phyloP scores from a whole-genome alignment of 2,329 filamentous ascomycete genomes.

The Rosellinia necatrix region DNA sequence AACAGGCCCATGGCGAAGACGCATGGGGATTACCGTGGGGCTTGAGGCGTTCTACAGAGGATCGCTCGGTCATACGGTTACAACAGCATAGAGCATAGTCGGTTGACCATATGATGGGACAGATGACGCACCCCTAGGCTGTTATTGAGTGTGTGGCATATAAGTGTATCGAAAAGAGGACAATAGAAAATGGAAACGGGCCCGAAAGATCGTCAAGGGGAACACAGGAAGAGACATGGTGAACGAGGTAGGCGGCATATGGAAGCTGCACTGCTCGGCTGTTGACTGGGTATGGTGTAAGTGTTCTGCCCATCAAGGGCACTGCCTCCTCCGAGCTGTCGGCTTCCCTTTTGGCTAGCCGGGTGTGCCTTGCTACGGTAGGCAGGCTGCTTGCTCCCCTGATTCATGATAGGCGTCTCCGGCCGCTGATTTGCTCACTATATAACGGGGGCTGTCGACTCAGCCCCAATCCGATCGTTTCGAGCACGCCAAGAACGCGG shows the following conservation, averaged over 20 bases:
- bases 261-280: neutral
- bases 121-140: neutral
- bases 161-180: neutral
- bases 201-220: neutral
- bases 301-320: neutral
- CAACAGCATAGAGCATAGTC: too few species aligned
- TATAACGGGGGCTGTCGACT: constrained; percentile 10
- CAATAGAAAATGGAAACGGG: neutral
- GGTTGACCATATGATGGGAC: too few species aligned
- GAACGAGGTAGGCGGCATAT: too few species aligned
- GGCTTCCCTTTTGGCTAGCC: constrained; percentile 9
- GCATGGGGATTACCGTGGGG: neutral
- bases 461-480: constrained; percentile 20
- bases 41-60: too few species aligned
- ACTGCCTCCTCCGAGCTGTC: constrained; percentile 3
- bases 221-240: neutral
- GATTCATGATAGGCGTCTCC: neutral
- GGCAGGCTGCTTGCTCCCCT: constrained; percentile 25
- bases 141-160: neutral
- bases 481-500: neutral
- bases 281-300: neutral
- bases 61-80: too few species aligned
- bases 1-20: constrained; percentile 28
- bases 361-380: constrained; percentile 39
- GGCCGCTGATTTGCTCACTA: constrained; percentile 31